Evolutionary conservation across 768 basidiomycete genomes (phyloP), one percentile per base, ranked within the genome.

Genomic region (Boletus speciosus): DNA sequence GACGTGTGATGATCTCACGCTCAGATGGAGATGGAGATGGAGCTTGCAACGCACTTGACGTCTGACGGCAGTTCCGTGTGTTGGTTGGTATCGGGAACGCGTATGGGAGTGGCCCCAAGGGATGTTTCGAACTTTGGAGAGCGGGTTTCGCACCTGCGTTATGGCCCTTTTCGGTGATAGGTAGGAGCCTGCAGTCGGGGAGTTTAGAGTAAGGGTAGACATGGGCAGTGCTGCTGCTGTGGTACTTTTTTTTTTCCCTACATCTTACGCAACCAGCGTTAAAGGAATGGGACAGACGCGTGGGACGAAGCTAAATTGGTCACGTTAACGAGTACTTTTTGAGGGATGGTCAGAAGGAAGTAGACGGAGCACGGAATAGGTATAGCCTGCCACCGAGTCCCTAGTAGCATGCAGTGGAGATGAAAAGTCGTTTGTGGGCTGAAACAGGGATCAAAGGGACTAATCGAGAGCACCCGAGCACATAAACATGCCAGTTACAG

Each of bases 371-470:
- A n/a, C 39, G 9, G 35, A 23, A 58, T 44, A 42, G 49, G 56
- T 10, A 59, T 25, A 29, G 44, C 12, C 36, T 23, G 19, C 25
- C 19, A 41, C 14, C 2, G 16, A 15, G 19, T n/a, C 29, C 29
- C 32, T 47, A 36, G 29, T 39, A 27, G 25, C 25, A 27, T 29
- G 8, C 39, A 48, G 10, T 27, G 14, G 27, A 29, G 29, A 39
- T 36, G 38, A 29, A 27, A 12, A 7, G 29, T 31, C 32, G 12
- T 31, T 51, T 29, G 35, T 37, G 34, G 21, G 2, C 35, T 56
- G 63, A 66, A 63, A 66, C 64, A 63, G 54, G 49, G 46, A 23
- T 36, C 46, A 16, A 25, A 25, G 27, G 23, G 23, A 27, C 23
- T 32, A 35, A 49, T 38, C 36, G 40, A 59, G n/a, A 31, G 14